These are phyloP conservation scores for Gossypium sturtianum DNA, from an alignment of 345 rosid genomes.

Conservation along the genomic window DNA sequence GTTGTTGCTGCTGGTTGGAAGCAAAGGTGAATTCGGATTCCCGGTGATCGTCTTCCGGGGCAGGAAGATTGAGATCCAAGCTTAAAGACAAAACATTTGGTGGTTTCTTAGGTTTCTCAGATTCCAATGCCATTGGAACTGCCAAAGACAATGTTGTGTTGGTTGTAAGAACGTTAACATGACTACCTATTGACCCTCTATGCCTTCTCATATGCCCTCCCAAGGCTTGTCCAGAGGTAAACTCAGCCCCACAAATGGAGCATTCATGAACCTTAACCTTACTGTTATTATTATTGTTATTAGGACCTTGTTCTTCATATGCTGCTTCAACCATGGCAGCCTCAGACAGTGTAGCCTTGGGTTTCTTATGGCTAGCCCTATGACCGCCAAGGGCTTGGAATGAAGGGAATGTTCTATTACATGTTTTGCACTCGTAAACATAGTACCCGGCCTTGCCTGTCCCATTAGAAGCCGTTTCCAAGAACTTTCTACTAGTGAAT, in stretches of 20 bases:
- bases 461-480: conserved; percentile 48
- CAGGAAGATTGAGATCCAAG: conserved; percentile 96
- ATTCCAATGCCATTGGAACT: conserved; percentile 31
- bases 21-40: conserved; percentile 42
- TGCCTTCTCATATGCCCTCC: conserved; percentile 99
- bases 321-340: conserved; percentile 17
- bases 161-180: conserved; percentile 14
- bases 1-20: conserved; percentile 38
- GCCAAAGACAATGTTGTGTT: conserved; percentile 39
- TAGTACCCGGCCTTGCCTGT: conserved; percentile 63
- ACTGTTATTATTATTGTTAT: conserved; percentile 22
- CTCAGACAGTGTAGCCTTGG: conserved; percentile 23
- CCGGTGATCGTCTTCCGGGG: conserved; percentile 67
- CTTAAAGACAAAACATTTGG: conserved; percentile 58
- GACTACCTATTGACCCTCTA: conserved; percentile 33
- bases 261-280: conserved; percentile 76
- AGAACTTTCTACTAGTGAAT: conserved; percentile 58
- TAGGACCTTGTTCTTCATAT: conserved; percentile 28
- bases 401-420: conserved; percentile 77
- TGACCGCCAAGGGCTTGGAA: conserved; percentile 99
- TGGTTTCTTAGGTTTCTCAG: conserved; percentile 33
- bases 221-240: conserved; percentile 90
- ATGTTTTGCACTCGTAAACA: conserved; percentile 91
- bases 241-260: conserved; percentile 83
- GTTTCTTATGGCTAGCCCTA: conserved; percentile 96